Conservation (phyloP, 495 filamentous ascomycete species). For the Aspergillus leporis region DNA sequence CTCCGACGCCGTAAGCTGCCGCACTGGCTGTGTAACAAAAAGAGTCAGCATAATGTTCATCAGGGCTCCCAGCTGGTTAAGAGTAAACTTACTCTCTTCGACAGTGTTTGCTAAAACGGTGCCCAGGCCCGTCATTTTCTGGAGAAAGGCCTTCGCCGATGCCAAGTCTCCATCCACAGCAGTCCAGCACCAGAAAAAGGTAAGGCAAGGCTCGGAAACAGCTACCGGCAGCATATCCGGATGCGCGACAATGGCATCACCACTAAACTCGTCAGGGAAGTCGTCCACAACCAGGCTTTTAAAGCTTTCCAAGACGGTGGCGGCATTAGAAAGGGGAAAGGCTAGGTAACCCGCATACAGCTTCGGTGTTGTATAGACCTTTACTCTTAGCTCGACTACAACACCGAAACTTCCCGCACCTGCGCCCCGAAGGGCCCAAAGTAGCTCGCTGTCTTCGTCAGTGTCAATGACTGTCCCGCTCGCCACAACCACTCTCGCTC, state of each 20-base stretch:
- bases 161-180: constrained; percentile 5
- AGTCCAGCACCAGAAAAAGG: constrained; percentile 16
- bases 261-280: constrained; percentile 20
- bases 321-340: constrained; percentile 15
- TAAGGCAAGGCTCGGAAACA: constrained; percentile 12
- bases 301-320: constrained; percentile 16
- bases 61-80: constrained; percentile 14
- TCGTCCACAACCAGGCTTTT: constrained; percentile 11
- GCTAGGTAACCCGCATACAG: constrained; percentile 12
- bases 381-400: constrained; percentile 38
- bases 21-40: constrained; percentile 13
- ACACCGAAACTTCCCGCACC: constrained; percentile 37
- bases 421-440: constrained; percentile 37
- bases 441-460: constrained; percentile 22
- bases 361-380: constrained; percentile 29
- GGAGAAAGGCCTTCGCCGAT: constrained; percentile 12
- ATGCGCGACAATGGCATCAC: constrained; percentile 16
- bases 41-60: too few species aligned
- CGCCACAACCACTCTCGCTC: constrained; percentile 36
- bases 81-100: constrained; percentile 14
- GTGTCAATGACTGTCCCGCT: constrained; percentile 34
- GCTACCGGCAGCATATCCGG: constrained; percentile 14
- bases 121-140: constrained; percentile 12
- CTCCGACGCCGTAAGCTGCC: constrained; percentile 15
- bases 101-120: constrained; percentile 17